Evolutionary conservation across 2,329 filamentous ascomycete species (phyloP), one percentile per base, ranked within the genome.

Genomic region (Penicillium sp.): DNA sequence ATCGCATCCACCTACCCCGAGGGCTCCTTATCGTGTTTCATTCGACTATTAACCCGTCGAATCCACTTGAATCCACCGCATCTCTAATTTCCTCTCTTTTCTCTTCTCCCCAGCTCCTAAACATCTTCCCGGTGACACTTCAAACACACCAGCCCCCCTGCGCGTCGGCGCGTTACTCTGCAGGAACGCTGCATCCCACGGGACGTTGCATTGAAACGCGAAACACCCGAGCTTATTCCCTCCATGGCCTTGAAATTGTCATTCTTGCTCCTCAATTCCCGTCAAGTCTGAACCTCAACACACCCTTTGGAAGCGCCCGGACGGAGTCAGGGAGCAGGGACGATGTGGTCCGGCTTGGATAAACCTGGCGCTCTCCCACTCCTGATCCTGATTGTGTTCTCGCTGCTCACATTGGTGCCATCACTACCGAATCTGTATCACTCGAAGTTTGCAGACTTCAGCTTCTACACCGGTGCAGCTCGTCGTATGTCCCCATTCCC

Each of bases 271-370:
- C 53, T 43, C 49, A 43, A 51, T 17, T 50, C 56, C 48, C 39
- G 23, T 23, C 19, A 55, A 44, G 41, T 23, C 47, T 51, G 12
- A 39, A 52, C 15, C 21, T 27, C 12, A 36, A 25, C n/a, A 42
- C 4, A 33, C 31, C 44, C 6, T n/a, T n/a, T 50, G 21, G 52
- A 54, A 60, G 49, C 52, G 49, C 36, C 39, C 55, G 45, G 56
- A 42, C 53, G 56, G 54, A 57, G 93, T 91, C 92, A 77, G 91
- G 94, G 66, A 96, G 70, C 69, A 65, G 64, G 64, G 65, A 73
- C 61, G 49, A 74, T 74, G 72, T 68, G 70, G 61, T 69, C 70
- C 57, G 70, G 70, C 51, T 55, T 74, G 53, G 65, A 66, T 51
- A 73, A 71, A 66, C 65, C 70, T 57, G 69, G 70, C 61, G 68